Base-by-base conservation (phyloP, 1,139 yeast genomes). In the Saccharomyces hybrid region DNA sequence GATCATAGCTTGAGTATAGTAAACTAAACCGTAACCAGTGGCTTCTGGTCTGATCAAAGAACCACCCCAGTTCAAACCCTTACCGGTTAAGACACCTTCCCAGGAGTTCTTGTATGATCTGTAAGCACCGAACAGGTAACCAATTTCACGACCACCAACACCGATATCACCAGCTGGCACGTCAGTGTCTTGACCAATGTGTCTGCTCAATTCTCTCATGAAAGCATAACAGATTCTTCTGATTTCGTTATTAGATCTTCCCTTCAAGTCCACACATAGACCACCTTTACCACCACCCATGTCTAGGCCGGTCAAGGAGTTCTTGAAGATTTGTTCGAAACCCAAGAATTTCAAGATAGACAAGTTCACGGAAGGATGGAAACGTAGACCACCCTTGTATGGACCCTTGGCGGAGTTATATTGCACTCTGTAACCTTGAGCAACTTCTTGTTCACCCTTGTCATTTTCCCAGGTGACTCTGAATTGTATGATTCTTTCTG, bases 221-320 rank as follows among this genome's bases (percentile, higher is more conserved):
- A 93, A 93, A 50, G 97, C 81, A 69, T 81, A 83, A 80, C 98
- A 91, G 83, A 93, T 93, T 76, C 96, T 85, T 81, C 99, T 86
- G 76, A 93, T 91, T 79, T 93, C 99, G 66, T 78, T 74, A 75
- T 91, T 95, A 56, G 96, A 80, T 77, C 86, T 86, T 69, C 93
- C 96, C 82, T 91, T 91, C 69, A 97, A 97, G 78, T 91, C 89
- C 76, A 93, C 93, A 78, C 93, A 97, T 61, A 96, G 81, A 75
- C 99, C 99, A 83, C 99, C 99, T 76, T 93, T 93, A 78, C 97
- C 99, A 80, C 99, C 99, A 73, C 99, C 99, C 88, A 93, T 90
- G 82, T 86, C 83, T 69, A 91, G 82, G 68, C 98, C 98, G 66
- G 99, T 93, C 70, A 93, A 81, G 54, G 99, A 98, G 73, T 93